Percentiles rank a stretch among this genome's conserved stretches.
These are phyloP conservation scores for Chaetomiaceae sp. DNA, from an alignment of 2,329 filamentous ascomycete species.

Conservation along the genomic window DNA sequence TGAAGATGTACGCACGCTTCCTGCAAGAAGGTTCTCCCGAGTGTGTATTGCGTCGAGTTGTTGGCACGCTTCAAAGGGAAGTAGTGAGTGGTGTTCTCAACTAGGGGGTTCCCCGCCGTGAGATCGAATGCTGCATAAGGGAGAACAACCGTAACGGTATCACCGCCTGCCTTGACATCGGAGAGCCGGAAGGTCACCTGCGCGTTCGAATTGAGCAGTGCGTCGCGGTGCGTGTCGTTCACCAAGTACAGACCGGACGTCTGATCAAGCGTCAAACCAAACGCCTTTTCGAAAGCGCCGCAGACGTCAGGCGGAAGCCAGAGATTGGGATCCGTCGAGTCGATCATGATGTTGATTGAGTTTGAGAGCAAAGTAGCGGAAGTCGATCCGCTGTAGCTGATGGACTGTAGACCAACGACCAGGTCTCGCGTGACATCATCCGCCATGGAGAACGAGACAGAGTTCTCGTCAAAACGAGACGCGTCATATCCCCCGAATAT, in stretches of 20 bases:
- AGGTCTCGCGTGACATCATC: conserved; percentile 32
- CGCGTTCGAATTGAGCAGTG: conserved; percentile 28
- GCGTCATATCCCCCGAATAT: conserved; percentile 38
- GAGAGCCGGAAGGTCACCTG: conserved; percentile 31
- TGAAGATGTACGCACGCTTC: conserved; percentile 28
- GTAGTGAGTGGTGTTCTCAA: conserved; percentile 27
- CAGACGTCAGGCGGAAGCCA: conserved; percentile 31
- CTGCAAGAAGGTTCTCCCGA: conserved; percentile 32
- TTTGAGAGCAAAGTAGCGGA: conserved; percentile 29
- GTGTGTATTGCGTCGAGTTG: conserved; percentile 31
- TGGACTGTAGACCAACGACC: conserved; percentile 34
- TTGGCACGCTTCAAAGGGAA: conserved; percentile 32
- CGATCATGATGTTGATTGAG: conserved; percentile 32
- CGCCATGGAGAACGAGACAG: conserved; percentile 33
- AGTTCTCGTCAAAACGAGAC: conserved; percentile 34
- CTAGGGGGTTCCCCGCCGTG: conserved; percentile 27
- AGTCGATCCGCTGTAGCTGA: conserved; percentile 31
- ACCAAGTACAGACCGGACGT: conserved; percentile 30
- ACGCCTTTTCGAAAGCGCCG: conserved; percentile 30
- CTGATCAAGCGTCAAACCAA: conserved; percentile 28
- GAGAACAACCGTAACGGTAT: conserved; percentile 28
- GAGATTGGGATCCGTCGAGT: conserved; percentile 32
- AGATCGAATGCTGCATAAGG: conserved; percentile 32
- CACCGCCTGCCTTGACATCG: conserved; percentile 29
- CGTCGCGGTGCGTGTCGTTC: conserved; percentile 30